Conservation (phyloP, 139 green algal species). For the Chlorella sp. region DNA sequence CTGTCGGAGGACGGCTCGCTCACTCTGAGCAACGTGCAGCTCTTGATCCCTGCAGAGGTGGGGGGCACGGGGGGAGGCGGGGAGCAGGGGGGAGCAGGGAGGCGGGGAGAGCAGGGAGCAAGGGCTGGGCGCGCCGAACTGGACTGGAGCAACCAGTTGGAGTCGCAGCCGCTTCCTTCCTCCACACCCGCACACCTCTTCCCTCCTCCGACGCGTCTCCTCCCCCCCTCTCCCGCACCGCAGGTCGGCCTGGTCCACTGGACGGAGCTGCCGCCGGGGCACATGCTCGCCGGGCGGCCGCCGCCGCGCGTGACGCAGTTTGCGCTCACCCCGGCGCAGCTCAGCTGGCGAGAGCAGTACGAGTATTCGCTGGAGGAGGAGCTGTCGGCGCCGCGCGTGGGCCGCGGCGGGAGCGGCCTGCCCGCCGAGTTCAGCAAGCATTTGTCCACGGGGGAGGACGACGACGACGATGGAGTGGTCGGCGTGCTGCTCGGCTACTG, state of each 20-base stretch:
- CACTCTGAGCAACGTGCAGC: constrained; percentile 46
- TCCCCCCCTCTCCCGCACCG: too few species aligned
- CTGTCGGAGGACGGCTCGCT: constrained; percentile 52
- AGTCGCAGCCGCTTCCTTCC: too few species aligned
- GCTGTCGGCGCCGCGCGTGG: neutral
- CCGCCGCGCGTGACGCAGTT: constrained; percentile 64
- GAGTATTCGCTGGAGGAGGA: constrained; percentile 44
- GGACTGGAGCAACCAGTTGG: too few species aligned
- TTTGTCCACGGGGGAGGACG: neutral
- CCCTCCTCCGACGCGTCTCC: too few species aligned
- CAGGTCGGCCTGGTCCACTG: constrained; percentile 46
- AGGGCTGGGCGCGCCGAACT: too few species aligned
- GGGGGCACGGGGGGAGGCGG: neutral
- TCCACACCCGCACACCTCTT: too few species aligned
- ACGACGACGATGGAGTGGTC: too few species aligned
- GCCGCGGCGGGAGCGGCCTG: neutral
- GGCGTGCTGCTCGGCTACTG: too few species aligned
- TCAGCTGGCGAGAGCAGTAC: constrained; percentile 38
- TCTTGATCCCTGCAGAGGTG: constrained; percentile 20
- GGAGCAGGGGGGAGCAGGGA: neutral
- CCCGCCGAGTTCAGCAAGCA: neutral
- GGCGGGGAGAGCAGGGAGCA: neutral
- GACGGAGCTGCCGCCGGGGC: constrained; percentile 67
- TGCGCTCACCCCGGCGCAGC: constrained; percentile 69
- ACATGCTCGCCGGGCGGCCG: constrained; percentile 52